Percentiles rank a stretch among this genome's conserved stretches.
Conservation (phyloP, 345 rosid species). For the Carallia pectinifolia region DNA sequence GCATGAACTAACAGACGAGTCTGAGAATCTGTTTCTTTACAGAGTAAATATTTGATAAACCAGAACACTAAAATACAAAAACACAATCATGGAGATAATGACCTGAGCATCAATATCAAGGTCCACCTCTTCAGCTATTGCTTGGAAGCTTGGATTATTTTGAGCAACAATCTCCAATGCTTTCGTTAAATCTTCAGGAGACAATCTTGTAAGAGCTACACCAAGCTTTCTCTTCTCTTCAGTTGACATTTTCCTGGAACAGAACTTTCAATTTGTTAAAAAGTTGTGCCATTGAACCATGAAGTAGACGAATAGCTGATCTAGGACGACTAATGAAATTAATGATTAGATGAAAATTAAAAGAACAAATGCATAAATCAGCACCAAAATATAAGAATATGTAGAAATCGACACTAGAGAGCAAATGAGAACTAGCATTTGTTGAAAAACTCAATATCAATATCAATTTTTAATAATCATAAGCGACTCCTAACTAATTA, state of each 20-base stretch:
- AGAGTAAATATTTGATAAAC: no score
- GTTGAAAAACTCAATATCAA: no score
- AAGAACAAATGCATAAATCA: no score
- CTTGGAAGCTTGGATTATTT: constrained; percentile 57
- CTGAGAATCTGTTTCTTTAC: neutral
- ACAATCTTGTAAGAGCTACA: constrained; percentile 53
- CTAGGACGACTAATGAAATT: neutral
- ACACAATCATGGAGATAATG: neutral
- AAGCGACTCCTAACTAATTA: no score
- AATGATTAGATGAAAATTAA: no score
- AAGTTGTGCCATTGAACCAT: neutral
- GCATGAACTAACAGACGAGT: constrained; percentile 6
- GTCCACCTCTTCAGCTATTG: constrained; percentile 72
- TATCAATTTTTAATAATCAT: no score
- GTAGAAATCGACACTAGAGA: no score
- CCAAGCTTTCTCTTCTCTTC: constrained; percentile 87
- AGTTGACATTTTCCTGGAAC: constrained; percentile 58
- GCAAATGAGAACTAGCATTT: no score
- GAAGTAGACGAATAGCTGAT: neutral
- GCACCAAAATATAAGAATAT: no score
- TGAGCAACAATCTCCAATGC: constrained; percentile 85
- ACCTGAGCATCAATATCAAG: constrained; percentile 89
- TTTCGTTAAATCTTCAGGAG: constrained; percentile 75
- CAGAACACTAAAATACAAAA: neutral
- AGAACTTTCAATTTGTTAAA: neutral